Base-by-base conservation (phyloP, 805 yeast species). In the Blastobotrys attinorum region DNA sequence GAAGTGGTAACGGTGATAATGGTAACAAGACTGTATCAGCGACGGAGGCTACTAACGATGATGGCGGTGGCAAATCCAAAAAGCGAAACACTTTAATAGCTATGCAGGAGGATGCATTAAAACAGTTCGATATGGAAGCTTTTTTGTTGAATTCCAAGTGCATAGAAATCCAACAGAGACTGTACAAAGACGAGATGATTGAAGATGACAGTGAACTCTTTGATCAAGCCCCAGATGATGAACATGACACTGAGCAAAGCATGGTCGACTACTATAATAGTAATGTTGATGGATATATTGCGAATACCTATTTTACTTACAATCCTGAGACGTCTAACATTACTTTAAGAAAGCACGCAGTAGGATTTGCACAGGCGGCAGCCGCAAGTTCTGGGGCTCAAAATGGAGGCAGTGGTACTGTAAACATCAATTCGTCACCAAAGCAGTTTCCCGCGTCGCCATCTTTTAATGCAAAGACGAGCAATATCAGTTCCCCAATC, bases 311-410 rank as follows among this genome's bases (percentile, higher is more conserved):
- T n/a, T 16, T 41, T 18, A 35, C 33, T 10, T 41, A 15, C 22
- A 41, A 41, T 25, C 22, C 39, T 4, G 44, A 41, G n/a, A 41
- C 39, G 6, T 37, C 31, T 4, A 39, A 33, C 23, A 41, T 41
- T 20, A 41, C 44, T n/a, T 34, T 33, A 3, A 23, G 34, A 10
- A 32, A 34, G 22, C 35, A 41, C 21, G 39, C 39, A 5, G 21
- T n/a, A 3, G 39, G 35, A 2, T 27, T 41, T 10, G 39, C 44
- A 3, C 20, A 34, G 31, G 44, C 44, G 13, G 44, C 44, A 3
- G 29, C 29, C 11, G 29, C 29, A 11, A n/a, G n/a, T n/a, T n/a
- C n/a, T n/a, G n/a, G n/a, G n/a, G 29, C 29, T 25, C 29, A 25
- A 25, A 7, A 25, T 7, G 29, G 29, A 7, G 29, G 29, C 29